Conservation (phyloP, 441 rosid species). For the Pelargonium australe region DNA sequence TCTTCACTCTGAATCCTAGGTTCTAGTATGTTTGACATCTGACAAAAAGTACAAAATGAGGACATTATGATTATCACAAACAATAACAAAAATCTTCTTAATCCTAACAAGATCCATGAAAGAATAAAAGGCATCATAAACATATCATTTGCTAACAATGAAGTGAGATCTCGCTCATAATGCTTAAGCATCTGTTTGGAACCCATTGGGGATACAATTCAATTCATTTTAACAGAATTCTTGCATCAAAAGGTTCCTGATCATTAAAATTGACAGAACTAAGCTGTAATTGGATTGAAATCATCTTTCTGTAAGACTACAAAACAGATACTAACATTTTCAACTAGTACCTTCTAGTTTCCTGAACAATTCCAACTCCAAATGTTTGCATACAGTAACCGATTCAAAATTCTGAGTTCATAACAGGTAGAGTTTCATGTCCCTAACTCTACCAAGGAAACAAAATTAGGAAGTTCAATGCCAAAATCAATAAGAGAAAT, state of each 20-base stretch:
- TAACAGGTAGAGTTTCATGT: background rate
- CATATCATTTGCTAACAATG: background rate
- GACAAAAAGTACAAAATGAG: background rate
- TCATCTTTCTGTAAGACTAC: background rate
- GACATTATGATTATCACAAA: background rate
- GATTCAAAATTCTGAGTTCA: background rate
- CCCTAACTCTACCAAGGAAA: background rate
- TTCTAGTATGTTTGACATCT: background rate
- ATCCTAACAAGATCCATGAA: background rate
- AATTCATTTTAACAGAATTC: background rate
- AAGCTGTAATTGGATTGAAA: background rate
- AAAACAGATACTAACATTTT: background rate
- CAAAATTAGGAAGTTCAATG: background rate
- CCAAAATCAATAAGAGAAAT: background rate
- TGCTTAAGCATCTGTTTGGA: background rate
- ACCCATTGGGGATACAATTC: background rate
- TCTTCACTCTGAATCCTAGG: background rate
- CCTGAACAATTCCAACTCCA: background rate
- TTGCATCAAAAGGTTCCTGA: background rate
- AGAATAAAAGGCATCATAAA: background rate
- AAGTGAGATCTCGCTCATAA: background rate
- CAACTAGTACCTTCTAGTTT: background rate
- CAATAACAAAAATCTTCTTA: background rate
- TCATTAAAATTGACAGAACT: background rate
- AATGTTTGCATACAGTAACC: background rate